These are phyloP conservation scores for Leccinum incarnatum DNA, from an alignment of 768 basidiomycete genomes.

Conservation along the genomic window DNA sequence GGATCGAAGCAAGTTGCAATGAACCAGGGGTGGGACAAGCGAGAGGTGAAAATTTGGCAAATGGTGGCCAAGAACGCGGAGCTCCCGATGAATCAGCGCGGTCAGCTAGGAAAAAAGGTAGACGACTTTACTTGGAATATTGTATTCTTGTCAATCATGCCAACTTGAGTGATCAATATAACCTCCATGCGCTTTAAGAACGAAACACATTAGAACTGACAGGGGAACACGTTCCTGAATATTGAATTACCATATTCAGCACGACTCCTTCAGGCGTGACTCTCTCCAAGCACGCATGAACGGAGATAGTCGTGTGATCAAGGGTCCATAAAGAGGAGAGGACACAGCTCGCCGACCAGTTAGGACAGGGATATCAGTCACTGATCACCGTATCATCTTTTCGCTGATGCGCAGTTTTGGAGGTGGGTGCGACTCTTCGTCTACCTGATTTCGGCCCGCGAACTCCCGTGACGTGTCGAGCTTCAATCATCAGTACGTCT, in stretches of 20 bases:
- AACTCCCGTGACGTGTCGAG: not conserved
- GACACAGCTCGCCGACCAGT: not conserved
- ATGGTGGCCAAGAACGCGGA: not conserved
- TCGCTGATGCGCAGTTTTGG: not conserved
- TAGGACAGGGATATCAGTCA: not conserved
- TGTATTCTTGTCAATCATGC: not conserved
- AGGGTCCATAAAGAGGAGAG: not conserved
- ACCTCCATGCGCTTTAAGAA: not conserved
- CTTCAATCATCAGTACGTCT: not conserved
- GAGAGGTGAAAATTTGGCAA: not conserved
- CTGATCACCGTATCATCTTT: not conserved
- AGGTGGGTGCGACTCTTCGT: not conserved
- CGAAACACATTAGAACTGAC: not conserved
- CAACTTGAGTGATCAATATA: not conserved
- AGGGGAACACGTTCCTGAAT: not conserved
- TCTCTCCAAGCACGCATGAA: not conserved
- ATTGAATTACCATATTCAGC: not conserved
- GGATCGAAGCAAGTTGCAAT: not conserved
- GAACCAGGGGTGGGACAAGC: not conserved
- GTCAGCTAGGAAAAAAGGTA: not conserved
- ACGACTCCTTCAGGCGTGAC: too few species aligned
- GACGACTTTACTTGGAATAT: not conserved
- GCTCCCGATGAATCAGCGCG: not conserved
- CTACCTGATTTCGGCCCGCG: not conserved
- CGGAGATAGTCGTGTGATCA: not conserved